Percentiles rank a stretch among this genome's conserved stretches.
These are phyloP conservation scores for Leersia perrieri DNA, from an alignment of 176 grass and related monocot species.

Conservation along the genomic window DNA sequence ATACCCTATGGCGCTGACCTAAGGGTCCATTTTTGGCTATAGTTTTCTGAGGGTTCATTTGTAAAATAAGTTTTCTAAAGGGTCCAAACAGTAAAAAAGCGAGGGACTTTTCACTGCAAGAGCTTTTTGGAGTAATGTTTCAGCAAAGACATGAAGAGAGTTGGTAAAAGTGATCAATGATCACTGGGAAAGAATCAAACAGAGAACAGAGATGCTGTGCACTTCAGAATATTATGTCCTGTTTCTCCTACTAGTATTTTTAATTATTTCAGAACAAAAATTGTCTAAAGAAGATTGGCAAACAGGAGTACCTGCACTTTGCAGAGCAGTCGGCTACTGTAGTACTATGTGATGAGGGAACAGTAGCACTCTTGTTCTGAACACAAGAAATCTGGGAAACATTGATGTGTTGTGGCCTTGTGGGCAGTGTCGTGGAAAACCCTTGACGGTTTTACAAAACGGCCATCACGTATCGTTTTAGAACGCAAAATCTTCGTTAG, in stretches of 20 bases:
- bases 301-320: not conserved
- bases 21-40: no score
- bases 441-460: no score
- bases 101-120: not conserved
- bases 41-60: no score
- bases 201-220: not conserved
- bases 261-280: not conserved
- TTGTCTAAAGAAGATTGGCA: not conserved
- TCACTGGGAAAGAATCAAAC: not conserved
- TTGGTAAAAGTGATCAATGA: conserved; percentile 11
- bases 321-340: not conserved
- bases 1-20: no score
- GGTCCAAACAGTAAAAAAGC: no score
- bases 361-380: not conserved
- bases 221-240: not conserved
- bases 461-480: no score
- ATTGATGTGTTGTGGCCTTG: not conserved
- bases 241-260: not conserved
- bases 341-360: not conserved
- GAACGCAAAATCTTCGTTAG: no score
- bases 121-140: conserved; percentile 6
- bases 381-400: conserved; percentile 4
- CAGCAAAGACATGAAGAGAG: not conserved
- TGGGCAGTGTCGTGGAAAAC: no score
- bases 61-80: no score